A percentile compares a stretch with the other conserved stretches of the same genome.
Evolutionary conservation across 225 moss, liverwort and hornwort species (phyloP).

Genomic region (Climacium dendroides): DNA sequence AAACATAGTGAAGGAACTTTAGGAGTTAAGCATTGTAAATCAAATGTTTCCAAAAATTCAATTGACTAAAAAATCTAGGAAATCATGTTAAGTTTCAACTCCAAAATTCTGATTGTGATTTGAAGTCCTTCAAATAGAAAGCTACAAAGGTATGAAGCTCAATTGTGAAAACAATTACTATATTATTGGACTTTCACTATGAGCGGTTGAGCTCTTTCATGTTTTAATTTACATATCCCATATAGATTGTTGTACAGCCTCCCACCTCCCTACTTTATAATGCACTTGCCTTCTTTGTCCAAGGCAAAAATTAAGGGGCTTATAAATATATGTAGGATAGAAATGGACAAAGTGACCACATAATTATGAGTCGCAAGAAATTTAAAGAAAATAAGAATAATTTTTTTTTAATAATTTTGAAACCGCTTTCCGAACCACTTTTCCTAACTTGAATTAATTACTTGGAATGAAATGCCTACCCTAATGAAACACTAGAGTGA

Average conservation of each 20-base stretch:
- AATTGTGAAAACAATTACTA: no score
- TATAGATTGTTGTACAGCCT: not conserved
- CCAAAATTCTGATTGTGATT: no score
- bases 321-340: accelerated
- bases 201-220: not conserved
- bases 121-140: no score
- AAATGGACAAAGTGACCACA: not conserved
- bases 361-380: accelerated
- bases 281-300: not conserved
- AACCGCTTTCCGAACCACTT: not conserved
- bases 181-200: not conserved
- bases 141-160: no score
- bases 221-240: accelerated
- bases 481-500: no score
- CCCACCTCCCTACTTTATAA: not conserved
- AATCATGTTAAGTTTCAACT: no score
- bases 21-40: no score
- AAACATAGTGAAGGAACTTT: no score
- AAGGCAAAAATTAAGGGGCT: not conserved
- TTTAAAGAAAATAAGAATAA: not conserved
- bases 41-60: no score
- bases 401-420: accelerated
- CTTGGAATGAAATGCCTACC: accelerated
- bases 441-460: not conserved
- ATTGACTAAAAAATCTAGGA: no score